phyloP scores from a whole-genome alignment of 1,139 yeast species.

The Blastobotrys raffinosifermentans region DNA sequence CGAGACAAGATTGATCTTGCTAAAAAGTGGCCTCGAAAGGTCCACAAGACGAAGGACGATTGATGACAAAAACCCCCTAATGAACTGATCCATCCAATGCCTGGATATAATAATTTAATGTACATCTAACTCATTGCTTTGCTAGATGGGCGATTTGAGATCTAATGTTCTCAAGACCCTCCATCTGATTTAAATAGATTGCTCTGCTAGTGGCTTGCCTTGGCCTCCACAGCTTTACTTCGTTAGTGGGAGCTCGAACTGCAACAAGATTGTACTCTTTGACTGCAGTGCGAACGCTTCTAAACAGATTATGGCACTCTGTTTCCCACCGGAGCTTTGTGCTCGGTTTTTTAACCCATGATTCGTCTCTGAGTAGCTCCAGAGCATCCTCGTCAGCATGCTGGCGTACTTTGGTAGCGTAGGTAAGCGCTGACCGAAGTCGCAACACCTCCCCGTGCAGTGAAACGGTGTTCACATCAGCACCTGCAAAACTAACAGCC shows the following conservation, averaged over 20 bases:
- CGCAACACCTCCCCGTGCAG: slow-evolving; percentile 5
- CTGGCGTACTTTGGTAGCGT: slow-evolving; percentile 19
- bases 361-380: no score
- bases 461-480: slow-evolving; percentile 1
- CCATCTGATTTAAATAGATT: slow-evolving; percentile 9
- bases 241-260: slow-evolving; percentile 8
- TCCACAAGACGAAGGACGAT: neutral
- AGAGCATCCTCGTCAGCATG: no score
- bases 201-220: slow-evolving; percentile 6
- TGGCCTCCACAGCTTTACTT: slow-evolving; percentile 12
- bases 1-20: slow-evolving; percentile 61
- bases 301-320: slow-evolving; percentile 12
- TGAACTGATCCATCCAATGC: neutral
- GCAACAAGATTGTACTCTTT: slow-evolving; percentile 12
- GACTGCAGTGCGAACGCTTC: slow-evolving; percentile 15
- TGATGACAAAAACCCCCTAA: slow-evolving; percentile 5
- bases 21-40: slow-evolving; percentile 62
- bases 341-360: slow-evolving; percentile 6
- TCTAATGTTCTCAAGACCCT: slow-evolving; percentile 9
- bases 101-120: neutral
- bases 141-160: slow-evolving; percentile 1
- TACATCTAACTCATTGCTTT: neutral
- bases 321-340: slow-evolving; percentile 12
- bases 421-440: slow-evolving; percentile 11
- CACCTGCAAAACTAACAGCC: no score